Evolutionary conservation across 2,329 filamentous ascomycete species (phyloP).

Genomic region (Lachnum nothofagi): DNA sequence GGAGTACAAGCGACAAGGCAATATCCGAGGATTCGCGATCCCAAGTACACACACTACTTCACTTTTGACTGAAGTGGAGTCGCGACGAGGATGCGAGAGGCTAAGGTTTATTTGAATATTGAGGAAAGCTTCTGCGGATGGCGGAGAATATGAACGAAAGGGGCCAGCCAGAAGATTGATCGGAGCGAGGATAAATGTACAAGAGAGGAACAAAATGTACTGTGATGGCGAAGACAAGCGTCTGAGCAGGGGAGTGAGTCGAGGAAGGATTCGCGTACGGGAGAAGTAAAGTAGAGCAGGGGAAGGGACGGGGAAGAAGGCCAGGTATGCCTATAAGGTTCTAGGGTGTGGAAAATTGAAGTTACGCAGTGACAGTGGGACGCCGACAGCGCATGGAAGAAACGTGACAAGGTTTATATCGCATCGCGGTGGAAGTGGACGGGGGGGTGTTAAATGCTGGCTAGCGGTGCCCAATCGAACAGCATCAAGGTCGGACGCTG

Average conservation of each 20-base stretch:
- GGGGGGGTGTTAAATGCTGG: neutral
- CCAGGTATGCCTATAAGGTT: conserved; percentile 2
- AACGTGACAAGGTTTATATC: conserved; percentile 30
- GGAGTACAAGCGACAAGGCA: conserved; percentile 27
- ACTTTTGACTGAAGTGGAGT: conserved; percentile 28
- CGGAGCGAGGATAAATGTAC: conserved; percentile 30
- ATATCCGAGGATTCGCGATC: conserved; percentile 31
- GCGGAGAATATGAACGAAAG: conserved; percentile 26
- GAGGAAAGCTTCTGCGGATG: conserved; percentile 12
- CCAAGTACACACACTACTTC: conserved; percentile 12
- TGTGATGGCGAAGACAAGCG: conserved; percentile 11
- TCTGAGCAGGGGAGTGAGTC: conserved; percentile 10
- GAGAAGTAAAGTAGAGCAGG: neutral
- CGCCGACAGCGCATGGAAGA: conserved; percentile 30
- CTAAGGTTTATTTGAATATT: neutral
- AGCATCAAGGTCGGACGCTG: neutral
- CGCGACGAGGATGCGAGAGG: conserved; percentile 21
- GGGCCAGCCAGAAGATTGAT: conserved; percentile 23
- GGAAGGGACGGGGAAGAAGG: conserved; percentile 1
- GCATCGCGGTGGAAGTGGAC: conserved; percentile 5
- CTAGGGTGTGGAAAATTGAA: conserved; percentile 9
- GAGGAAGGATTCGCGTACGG: conserved; percentile 21
- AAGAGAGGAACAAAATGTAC: conserved; percentile 4
- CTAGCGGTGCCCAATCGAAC: conserved; percentile 14
- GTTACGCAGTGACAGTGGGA: conserved; percentile 14